These are phyloP conservation scores for Penicillium odoratum DNA, from an alignment of 495 filamentous ascomycete genomes.

Conservation along the genomic window DNA sequence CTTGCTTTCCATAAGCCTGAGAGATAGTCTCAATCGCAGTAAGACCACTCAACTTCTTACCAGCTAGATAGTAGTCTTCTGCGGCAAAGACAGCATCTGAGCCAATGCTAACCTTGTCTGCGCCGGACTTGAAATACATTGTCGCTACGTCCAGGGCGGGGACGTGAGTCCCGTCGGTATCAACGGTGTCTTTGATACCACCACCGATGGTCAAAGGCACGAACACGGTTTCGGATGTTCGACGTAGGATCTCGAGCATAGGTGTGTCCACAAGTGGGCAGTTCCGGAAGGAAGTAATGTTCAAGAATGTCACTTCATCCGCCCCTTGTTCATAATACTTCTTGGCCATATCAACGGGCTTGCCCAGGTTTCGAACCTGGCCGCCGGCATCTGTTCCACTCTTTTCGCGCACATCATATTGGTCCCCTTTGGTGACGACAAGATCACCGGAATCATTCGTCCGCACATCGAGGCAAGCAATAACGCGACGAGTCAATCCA, in stretches of 20 bases:
- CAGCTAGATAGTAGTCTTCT: constrained; percentile 76
- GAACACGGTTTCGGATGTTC: constrained; percentile 88
- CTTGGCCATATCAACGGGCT: constrained; percentile 91
- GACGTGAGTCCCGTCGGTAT: constrained; percentile 83
- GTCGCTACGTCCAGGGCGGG: constrained; percentile 89
- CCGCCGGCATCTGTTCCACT: constrained; percentile 55
- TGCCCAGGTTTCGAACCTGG: constrained; percentile 87
- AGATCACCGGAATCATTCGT: constrained; percentile 95
- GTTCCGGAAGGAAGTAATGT: constrained; percentile 96
- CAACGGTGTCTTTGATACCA: constrained; percentile 87
- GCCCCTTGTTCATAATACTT: constrained; percentile 96
- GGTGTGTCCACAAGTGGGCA: constrained; percentile 88
- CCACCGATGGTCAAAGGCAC: constrained; percentile 97
- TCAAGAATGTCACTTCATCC: constrained; percentile 94
- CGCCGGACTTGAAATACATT: constrained; percentile 96
- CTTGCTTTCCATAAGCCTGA: constrained; percentile 91
- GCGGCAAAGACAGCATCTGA: constrained; percentile 92
- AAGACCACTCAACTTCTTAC: constrained; percentile 67
- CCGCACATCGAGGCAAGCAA: constrained; percentile 94
- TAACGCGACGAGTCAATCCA: constrained; percentile 84
- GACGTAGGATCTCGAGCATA: constrained; percentile 90
- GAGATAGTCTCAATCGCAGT: constrained; percentile 96
- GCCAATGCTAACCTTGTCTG: constrained; percentile 98
- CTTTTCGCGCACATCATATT: constrained; percentile 99
- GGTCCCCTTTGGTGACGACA: constrained; percentile 97